Base-by-base conservation (phyloP, 2,329 filamentous ascomycete genomes). In the Alternaria tenuissima region DNA sequence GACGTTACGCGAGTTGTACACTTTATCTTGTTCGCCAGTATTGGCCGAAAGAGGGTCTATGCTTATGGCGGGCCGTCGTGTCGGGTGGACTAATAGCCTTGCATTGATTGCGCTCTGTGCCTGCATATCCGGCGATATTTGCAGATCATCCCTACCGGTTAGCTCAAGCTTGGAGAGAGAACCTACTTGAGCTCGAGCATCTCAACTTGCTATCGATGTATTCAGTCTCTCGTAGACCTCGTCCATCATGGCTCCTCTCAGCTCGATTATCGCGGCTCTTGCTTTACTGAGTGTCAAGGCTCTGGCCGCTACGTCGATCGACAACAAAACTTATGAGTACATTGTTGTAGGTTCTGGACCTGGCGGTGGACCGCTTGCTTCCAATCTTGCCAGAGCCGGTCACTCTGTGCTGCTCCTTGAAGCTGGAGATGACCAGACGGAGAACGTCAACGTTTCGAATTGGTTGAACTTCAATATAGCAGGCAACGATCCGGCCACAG, bases 361-460 rank as follows among this genome's bases (percentile, higher is more conserved):
- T 18, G 63, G 66, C n/a, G 61, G 65, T 14, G 55, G 49, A 20
- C 66, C 64, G n/a, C 51, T 68, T 26, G 65, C 61, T 24, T 60
- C 65, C 16, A 66, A 67, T 32, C 61, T 69, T 30, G 66, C 63
- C 5, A 55, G 53, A 56, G 87, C 28, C 84, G 86, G 87, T 24
- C 81, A 85, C 73, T 84, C 81, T 55, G 84, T 86, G 4, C 81
- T 89, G 14, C 79, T 89, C 2, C 81, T 88, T 36, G 86, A 88
- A 65, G 85, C 86, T 14, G 85, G 85, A 24, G 84, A 86, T 62
- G 86, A 88, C 63, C 81, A 86, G 57, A 84, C 81, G 14, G 77
- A 81, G 52, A 77, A 79, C 22, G 74, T 79, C 51, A 82, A 85
- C 64, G 82, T 85, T 41, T 81, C 83, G 4, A 85, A 87, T 12